phyloP scores from a whole-genome alignment of 345 rosid genomes.

The Eucalyptus pauciflora region DNA sequence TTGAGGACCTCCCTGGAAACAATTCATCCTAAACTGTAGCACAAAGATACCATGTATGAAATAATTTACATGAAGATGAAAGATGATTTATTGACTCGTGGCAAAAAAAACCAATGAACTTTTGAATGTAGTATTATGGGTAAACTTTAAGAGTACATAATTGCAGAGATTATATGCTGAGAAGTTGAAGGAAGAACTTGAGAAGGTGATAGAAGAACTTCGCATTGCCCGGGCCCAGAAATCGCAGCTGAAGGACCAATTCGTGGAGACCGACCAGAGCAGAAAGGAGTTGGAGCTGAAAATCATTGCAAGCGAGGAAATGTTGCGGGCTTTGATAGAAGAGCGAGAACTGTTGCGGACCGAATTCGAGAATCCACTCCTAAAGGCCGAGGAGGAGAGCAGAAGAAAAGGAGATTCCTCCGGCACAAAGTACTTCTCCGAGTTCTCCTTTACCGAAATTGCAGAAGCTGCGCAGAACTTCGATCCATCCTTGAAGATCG shows the following conservation, averaged over 20 bases:
- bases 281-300: background rate
- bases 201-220: background rate
- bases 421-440: background rate
- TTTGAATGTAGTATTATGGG: too few relatives aligned
- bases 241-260: background rate
- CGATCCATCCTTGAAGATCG: background rate
- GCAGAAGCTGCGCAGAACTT: background rate
- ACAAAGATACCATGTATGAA: background rate
- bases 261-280: background rate
- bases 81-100: background rate
- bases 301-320: background rate
- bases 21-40: background rate
- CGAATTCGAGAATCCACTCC: background rate
- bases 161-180: background rate
- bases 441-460: background rate
- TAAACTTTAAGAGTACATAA: background rate
- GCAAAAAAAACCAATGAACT: too few relatives aligned
- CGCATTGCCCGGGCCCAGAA: background rate
- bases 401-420: background rate
- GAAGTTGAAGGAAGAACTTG: background rate
- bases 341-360: background rate
- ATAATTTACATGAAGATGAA: background rate
- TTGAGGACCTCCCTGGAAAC: background rate
- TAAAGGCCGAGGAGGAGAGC: background rate
- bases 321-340: background rate